Conservation (phyloP, 768 basidiomycete species). For the Trametes cubensis region DNA sequence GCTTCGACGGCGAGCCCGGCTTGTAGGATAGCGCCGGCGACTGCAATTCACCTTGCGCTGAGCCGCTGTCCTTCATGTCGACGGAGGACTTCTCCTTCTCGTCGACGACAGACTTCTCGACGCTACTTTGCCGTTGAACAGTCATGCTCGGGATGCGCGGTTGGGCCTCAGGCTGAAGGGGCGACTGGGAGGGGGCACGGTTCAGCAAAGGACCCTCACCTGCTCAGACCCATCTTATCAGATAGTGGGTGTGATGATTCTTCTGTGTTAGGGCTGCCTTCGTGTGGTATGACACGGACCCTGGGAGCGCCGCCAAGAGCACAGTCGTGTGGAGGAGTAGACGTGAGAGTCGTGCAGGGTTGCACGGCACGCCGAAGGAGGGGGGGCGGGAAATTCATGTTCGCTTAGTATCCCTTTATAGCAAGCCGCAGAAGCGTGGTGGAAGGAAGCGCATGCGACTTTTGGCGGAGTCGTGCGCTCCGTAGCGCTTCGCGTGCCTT, state of each 20-base stretch:
- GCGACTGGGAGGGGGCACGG: conserved; percentile 10
- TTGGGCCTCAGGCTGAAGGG: neutral
- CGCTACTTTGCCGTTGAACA: conserved; percentile 11
- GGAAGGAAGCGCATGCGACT: neutral
- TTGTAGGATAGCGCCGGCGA: conserved; percentile 11
- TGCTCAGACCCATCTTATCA: conserved; percentile 30
- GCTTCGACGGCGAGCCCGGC: conserved; percentile 24
- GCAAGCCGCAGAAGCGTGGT: neutral
- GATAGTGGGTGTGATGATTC: conserved; percentile 19
- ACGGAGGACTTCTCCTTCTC: conserved; percentile 24
- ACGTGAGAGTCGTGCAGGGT: conserved; percentile 12
- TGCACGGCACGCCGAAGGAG: conserved; percentile 12
- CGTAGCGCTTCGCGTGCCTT: conserved; percentile 7
- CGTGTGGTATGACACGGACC: conserved; percentile 2
- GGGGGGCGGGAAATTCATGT: neutral
- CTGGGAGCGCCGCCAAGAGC: conserved; percentile 10
- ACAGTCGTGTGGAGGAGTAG: neutral
- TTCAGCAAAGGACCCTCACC: conserved; percentile 4
- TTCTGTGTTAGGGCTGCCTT: neutral
- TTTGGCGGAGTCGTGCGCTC: neutral
- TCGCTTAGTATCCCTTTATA: neutral
- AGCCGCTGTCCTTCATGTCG: conserved; percentile 13
- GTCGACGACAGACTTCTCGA: conserved; percentile 26
- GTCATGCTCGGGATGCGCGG: conserved; percentile 15
- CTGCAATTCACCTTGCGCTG: conserved; percentile 9